Conservation (phyloP, 352 stramenopile genomes). For the Phytophthora vignae region DNA sequence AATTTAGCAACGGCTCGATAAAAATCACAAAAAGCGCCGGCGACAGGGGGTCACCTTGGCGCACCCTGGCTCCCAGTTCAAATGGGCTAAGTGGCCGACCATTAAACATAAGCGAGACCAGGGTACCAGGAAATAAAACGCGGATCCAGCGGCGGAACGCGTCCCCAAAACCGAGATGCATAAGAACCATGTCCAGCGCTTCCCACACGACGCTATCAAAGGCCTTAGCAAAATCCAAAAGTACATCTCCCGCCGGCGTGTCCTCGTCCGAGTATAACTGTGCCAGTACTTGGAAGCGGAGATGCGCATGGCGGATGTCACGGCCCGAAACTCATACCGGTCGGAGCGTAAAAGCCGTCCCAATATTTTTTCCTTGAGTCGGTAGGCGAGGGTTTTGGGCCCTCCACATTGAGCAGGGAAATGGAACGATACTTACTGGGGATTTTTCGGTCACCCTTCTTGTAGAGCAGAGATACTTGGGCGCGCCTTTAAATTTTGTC, state of each 20-base stretch:
- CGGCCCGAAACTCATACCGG: slow-evolving; percentile 10
- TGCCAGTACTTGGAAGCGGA: slow-evolving; percentile 23
- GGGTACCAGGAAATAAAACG: slow-evolving; percentile 5
- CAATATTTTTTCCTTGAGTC: slow-evolving; percentile 6
- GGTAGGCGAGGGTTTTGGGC: slow-evolving; percentile 5
- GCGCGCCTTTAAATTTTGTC: slow-evolving; percentile 25
- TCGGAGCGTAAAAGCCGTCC: slow-evolving; percentile 10
- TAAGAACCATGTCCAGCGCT: slow-evolving; percentile 5
- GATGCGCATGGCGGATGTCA: slow-evolving; percentile 14
- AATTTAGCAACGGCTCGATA: slow-evolving; percentile 10
- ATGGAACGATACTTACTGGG: slow-evolving; percentile 17
- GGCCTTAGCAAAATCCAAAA: slow-evolving; percentile 14
- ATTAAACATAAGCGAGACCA: slow-evolving; percentile 7
- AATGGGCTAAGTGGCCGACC: background rate
- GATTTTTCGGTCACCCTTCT: background rate
- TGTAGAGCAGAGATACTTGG: slow-evolving; percentile 23
- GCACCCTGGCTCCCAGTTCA: slow-evolving; percentile 1
- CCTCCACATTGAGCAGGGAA: slow-evolving; percentile 25
- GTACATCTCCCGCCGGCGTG: background rate
- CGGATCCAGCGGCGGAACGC: background rate
- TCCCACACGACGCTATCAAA: slow-evolving; percentile 15
- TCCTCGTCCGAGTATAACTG: slow-evolving; percentile 1
- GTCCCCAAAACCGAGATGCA: background rate
- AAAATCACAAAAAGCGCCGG: slow-evolving; percentile 7
- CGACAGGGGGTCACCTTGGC: slow-evolving; percentile 11